Evolutionary conservation across 306 rosid species (phyloP), one percentile per base, ranked within the genome.

Genomic region (Cotoneaster glaucophyllus): DNA sequence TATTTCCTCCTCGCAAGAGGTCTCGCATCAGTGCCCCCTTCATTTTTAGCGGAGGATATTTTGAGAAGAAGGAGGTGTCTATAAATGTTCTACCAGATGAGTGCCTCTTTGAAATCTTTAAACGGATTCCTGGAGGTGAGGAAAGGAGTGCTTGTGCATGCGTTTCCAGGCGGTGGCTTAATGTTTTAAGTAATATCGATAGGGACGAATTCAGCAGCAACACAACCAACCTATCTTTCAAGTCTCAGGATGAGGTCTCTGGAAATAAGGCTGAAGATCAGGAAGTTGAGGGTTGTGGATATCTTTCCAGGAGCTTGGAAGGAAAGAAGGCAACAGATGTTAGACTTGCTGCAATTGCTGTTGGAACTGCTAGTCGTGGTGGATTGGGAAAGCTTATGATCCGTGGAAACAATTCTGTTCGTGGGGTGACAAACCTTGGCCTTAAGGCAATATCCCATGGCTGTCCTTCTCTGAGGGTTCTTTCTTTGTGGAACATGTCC

Each of bases 161-260:
- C 43, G 98, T 96, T 81, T 93, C 99, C 62, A 96, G 87, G 84
- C 91, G 84, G 59, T 96, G 98, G 99, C 99, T 96, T 89, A 81
- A 68, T 79, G 94, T 93, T 85, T 76, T 89, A 67, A 90, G 98
- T 86, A 86, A 79, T 70, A 90, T 93, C 22, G 50, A 84, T 18
- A 78, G 78, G 76, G 78, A 82, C 58, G 99, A 96, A 64, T 76
- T 89, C 37, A 80, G 80, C 82, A 79, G 80, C 76, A 79, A 77
- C 41, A 25, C 61, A 56, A 67, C 45, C 62, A 24, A 67, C 21
- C 31, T 39, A 22, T 50, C 59, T 73, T 67, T 78, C 12, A 39
- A 44, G 69, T 68, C 77, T 13, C 74, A 84, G 77, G 82, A 48
- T 3, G 79, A 77, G 39, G 14, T 22, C 37, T 9, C 24, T 45